Base-by-base conservation (phyloP, 2,329 filamentous ascomycete species). In the Fusarium decemcellulare region DNA sequence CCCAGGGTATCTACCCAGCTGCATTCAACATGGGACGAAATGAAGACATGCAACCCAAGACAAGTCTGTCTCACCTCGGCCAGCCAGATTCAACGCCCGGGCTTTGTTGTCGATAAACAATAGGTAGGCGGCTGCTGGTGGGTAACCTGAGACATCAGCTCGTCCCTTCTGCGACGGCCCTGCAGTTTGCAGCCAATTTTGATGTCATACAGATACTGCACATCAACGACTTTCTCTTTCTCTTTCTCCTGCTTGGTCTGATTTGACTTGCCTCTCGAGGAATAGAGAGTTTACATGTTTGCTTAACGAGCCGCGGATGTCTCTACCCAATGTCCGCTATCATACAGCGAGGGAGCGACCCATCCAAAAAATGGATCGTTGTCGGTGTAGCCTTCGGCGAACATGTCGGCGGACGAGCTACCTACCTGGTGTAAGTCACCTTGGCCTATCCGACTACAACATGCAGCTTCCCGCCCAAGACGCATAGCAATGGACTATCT, bases 311-410 rank as follows among this genome's bases (percentile, higher is more conserved):
- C 16, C 40, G 16, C n/a, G 18, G 40, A 43, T 14, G 14, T 14
- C 11, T 40, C 15, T 14, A 37, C 43, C 29, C 42, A 8, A 30
- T 30, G n/a, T 12, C n/a, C 29, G 43, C 30, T 36, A 29, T 29
- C n/a, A 44, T 23, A 53, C 44, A 48, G 23, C 18, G 18, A 23
- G 18, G 18, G 36, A 42, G 48, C 34, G 23, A 46, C 18, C 27
- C 32, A 14, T 37, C 16, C 32, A 6, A 30, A 51, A 42, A 23
- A 23, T 23, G 18, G 18, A 46, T 53, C 29, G 27, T 66, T 52
- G 27, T 55, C 65, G 65, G 61, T 57, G 61, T 67, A 69, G 34
- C 15, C 39, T 29, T 68, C 65, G 56, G 65, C 61, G 56, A 68
- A 69, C 65, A 23, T 53, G 12, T 46, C 40, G 52, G 52, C 52